Percentiles rank a stretch among this genome's conserved stretches.
phyloP scores from a whole-genome alignment of 2,329 filamentous ascomycete species.

The Cercospora zeae-maydis region DNA sequence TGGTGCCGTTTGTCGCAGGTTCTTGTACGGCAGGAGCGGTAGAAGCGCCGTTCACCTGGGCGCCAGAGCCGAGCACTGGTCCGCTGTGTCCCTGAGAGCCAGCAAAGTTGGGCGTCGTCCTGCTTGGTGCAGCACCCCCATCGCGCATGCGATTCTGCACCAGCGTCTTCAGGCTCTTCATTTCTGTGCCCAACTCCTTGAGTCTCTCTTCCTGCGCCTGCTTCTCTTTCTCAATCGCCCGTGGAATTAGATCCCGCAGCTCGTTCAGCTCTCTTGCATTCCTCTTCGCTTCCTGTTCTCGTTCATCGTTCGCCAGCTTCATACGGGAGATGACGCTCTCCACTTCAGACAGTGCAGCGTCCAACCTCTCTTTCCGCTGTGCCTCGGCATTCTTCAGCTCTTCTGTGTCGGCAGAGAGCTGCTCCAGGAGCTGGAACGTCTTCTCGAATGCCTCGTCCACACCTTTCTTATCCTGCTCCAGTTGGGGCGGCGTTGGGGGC shows the following conservation, averaged over 20 bases:
- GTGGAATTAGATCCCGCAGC: conserved; percentile 80
- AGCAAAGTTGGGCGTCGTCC: conserved; percentile 26
- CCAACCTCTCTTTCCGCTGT: conserved; percentile 76
- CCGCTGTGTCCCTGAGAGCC: conserved; percentile 13
- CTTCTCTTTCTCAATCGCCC: conserved; percentile 83
- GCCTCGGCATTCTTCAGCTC: conserved; percentile 83
- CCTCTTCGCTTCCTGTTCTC: conserved; percentile 82
- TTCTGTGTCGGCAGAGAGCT: conserved; percentile 85
- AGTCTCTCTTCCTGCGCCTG: conserved; percentile 75
- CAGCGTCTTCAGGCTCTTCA: conserved; percentile 88
- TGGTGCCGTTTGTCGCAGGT: conserved; percentile 25
- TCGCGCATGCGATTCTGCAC: conserved; percentile 61
- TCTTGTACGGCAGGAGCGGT: conserved; percentile 11
- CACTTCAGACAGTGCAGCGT: conserved; percentile 75
- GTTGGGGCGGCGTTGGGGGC: conserved; percentile 86
- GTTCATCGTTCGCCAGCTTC: conserved; percentile 73
- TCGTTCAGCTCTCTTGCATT: conserved; percentile 81
- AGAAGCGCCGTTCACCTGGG: conserved; percentile 15
- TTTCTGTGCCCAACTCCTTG: conserved; percentile 78
- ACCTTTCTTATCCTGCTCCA: conserved; percentile 88
- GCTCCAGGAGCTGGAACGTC: conserved; percentile 86
- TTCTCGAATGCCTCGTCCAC: conserved; percentile 93
- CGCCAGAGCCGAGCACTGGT: conserved; percentile 24
- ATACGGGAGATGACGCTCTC: conserved; percentile 78
- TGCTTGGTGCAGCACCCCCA: conserved; percentile 18